Conservation (phyloP, 768 basidiomycete species). For the Suillus brevipes region DNA sequence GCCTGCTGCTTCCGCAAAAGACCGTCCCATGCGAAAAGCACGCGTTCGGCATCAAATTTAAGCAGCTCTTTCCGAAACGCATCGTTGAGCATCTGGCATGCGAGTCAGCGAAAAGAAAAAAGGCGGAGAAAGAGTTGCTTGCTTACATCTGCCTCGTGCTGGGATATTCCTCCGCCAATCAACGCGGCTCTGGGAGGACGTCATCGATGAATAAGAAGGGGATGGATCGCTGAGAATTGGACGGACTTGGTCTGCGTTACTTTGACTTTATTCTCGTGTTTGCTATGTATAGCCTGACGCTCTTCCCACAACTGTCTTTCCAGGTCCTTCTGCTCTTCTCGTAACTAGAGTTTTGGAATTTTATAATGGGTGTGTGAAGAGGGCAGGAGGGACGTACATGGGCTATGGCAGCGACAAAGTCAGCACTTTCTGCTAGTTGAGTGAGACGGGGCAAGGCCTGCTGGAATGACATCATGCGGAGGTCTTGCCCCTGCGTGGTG, state of each 20-base stretch:
- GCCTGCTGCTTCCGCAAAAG: constrained; percentile 71
- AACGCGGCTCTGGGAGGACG: constrained; percentile 54
- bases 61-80: constrained; percentile 64
- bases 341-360: constrained; percentile 48
- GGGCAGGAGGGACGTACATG: constrained; percentile 42
- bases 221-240: constrained; percentile 2
- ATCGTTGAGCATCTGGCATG: constrained; percentile 45
- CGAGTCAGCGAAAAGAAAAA: constrained; percentile 1
- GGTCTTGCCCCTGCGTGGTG: constrained; percentile 31
- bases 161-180: constrained; percentile 63
- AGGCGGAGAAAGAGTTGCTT: constrained; percentile 1
- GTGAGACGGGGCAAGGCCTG: constrained; percentile 70
- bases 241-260: constrained; percentile 65
- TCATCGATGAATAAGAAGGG: constrained; percentile 4
- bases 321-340: constrained; percentile 66
- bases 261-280: constrained; percentile 72
- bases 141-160: constrained; percentile 53
- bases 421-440: constrained; percentile 53
- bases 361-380: constrained; percentile 13
- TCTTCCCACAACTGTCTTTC: constrained; percentile 72
- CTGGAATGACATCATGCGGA: constrained; percentile 58
- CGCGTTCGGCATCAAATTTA: constrained; percentile 70
- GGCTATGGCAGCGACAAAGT: constrained; percentile 48
- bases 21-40: constrained; percentile 73
- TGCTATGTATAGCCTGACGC: constrained; percentile 56